A percentile compares a stretch with the other conserved stretches of the same genome.
phyloP scores from a whole-genome alignment of 495 filamentous ascomycete species.

The Talaromyces stipitatus region DNA sequence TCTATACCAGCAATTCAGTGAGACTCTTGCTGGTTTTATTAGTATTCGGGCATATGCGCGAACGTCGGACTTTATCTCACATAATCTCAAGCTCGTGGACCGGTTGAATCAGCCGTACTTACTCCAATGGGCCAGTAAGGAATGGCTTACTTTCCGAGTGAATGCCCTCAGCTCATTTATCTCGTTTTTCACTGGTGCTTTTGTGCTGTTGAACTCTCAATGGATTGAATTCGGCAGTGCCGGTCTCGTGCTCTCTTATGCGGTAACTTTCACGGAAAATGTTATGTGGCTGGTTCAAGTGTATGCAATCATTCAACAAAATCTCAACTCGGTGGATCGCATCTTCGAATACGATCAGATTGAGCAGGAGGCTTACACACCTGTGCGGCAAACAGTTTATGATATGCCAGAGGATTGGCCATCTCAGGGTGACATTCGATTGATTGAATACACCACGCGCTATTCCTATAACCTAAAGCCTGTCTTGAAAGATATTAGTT shows the following conservation, averaged over 20 bases:
- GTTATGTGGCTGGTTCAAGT: conserved; percentile 91
- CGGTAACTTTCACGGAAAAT: conserved; percentile 94
- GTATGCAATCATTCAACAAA: conserved; percentile 54
- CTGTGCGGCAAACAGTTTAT: conserved; percentile 30
- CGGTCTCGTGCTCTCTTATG: conserved; percentile 93
- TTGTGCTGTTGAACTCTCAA: conserved; percentile 76
- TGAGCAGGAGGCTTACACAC: conserved; percentile 46
- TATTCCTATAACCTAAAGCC: conserved; percentile 72
- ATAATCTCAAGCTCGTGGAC: conserved; percentile 84
- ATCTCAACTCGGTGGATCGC: conserved; percentile 83
- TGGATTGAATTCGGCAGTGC: conserved; percentile 87
- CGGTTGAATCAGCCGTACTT: conserved; percentile 88
- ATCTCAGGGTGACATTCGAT: conserved; percentile 63
- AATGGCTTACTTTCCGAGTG: conserved; percentile 91
- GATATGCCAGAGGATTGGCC: conserved; percentile 77
- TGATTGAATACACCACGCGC: conserved; percentile 62
- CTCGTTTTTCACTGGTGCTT: conserved; percentile 89
- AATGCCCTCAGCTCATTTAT: conserved; percentile 86
- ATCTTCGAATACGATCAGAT: conserved; percentile 74
- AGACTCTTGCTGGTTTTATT: conserved; percentile 86
- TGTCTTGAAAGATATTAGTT: conserved; percentile 66
- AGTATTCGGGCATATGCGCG: conserved; percentile 96
- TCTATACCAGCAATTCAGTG: conserved; percentile 95
- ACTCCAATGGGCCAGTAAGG: conserved; percentile 88
- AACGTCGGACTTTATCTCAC: conserved; percentile 82